phyloP scores from a whole-genome alignment of 371 early-diverging fungal species.

The Rhizopus arrhizus region DNA sequence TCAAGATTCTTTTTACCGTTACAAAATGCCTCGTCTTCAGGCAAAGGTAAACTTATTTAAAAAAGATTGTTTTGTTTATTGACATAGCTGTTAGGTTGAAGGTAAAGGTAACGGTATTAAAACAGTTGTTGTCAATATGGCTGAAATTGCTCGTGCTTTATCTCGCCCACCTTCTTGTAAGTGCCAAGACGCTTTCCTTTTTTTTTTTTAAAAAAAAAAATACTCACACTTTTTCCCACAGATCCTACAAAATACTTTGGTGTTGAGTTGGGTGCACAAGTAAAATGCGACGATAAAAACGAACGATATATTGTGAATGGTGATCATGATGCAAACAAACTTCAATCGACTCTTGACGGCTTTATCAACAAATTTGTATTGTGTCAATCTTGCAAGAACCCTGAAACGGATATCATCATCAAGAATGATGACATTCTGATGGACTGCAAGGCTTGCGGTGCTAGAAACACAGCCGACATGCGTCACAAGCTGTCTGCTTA shows the following conservation, averaged over 20 bases:
- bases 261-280: slow-evolving; percentile 95
- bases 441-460: slow-evolving; percentile 94
- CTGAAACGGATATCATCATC: slow-evolving; percentile 93
- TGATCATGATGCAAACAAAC: slow-evolving; percentile 86
- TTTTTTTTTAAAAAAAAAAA: not conserved
- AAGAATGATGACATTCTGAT: slow-evolving; percentile 40
- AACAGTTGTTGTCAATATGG: slow-evolving; percentile 98
- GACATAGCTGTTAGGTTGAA: slow-evolving; percentile 71
- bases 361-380: slow-evolving; percentile 98
- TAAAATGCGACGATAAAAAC: slow-evolving; percentile 86
- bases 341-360: slow-evolving; percentile 88
- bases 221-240: slow-evolving; percentile 13
- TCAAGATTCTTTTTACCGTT: slow-evolving; percentile 96
- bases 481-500: slow-evolving; percentile 87
- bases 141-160: slow-evolving; percentile 92
- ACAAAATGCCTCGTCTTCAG: slow-evolving; percentile 98
- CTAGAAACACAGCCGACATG: slow-evolving; percentile 83
- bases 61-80: not conserved
- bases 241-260: slow-evolving; percentile 96
- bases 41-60: slow-evolving; percentile 63
- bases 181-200: not conserved
- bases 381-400: slow-evolving; percentile 95
- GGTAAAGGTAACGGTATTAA: slow-evolving; percentile 99
- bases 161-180: slow-evolving; percentile 88
- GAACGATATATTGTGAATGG: slow-evolving; percentile 98